A percentile compares a stretch with the other conserved stretches of the same genome.
Evolutionary conservation across 345 rosid species (phyloP).

Genomic region (Noccaea caerulescens): DNA sequence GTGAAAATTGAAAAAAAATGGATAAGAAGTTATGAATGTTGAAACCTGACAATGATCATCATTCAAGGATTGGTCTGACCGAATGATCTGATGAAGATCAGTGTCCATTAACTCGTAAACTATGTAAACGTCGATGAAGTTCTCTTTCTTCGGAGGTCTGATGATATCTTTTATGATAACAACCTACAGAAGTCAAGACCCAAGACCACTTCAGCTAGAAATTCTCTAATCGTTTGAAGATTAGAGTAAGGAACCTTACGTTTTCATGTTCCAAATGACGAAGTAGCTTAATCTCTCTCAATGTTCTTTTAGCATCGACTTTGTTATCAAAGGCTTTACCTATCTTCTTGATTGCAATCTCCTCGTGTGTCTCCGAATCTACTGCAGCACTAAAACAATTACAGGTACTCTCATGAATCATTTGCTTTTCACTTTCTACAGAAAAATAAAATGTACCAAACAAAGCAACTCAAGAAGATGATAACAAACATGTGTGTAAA

Average conservation of each 20-base stretch:
- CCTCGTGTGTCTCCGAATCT: conserved; percentile 55
- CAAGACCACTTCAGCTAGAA: background rate
- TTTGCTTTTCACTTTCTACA: background rate
- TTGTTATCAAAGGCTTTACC: conserved; percentile 61
- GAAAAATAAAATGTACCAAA: background rate
- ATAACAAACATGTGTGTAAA: background rate
- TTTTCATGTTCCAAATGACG: conserved; percentile 58
- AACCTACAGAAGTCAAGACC: conserved; percentile 41
- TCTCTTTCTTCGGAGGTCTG: conserved; percentile 57
- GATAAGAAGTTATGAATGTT: background rate
- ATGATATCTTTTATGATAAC: conserved; percentile 57
- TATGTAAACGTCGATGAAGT: conserved; percentile 61
- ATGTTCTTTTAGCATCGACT: conserved; percentile 60
- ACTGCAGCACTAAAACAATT: conserved; percentile 56
- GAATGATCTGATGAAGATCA: conserved; percentile 67
- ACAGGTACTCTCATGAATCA: conserved; percentile 1
- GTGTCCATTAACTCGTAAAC: conserved; percentile 65
- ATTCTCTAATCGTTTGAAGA: background rate
- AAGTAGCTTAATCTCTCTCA: conserved; percentile 68
- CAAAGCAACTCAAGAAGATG: background rate
- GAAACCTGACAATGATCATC: conserved; percentile 67
- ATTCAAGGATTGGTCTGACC: conserved; percentile 53
- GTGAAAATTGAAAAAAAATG: background rate
- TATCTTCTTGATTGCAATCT: conserved; percentile 65
- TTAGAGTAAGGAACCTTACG: conserved; percentile 15